Base-by-base conservation (phyloP, 1,139 yeast genomes). In the Citeromyces hawaiiensis region DNA sequence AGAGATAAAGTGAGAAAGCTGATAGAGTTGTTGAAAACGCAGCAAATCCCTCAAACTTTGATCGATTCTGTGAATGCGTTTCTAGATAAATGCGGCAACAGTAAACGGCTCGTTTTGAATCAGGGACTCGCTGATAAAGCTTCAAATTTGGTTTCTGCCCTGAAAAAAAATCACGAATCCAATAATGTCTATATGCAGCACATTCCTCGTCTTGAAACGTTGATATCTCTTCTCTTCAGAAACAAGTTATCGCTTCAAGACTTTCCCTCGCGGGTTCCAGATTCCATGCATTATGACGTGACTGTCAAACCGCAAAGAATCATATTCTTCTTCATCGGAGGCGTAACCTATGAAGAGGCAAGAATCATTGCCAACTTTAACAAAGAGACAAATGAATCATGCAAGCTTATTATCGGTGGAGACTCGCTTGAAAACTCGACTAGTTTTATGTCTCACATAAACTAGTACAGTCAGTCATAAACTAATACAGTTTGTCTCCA, bases 341-440 rank as follows among this genome's bases (percentile, higher is more conserved):
- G 98, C 4, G 81, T 74, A 2, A 91, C 97, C 0, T 87, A 76
- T 53, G 97, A 88, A 56, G 99, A 91, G 55, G 83, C 94, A 0
- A 70, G 96, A 42, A 60, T 87, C 36, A 77, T 87, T 4, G 75
- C 83, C 42, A 86, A 86, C 47, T 66, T 87, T 47, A 79, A 81
- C 51, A 60, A 43, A 18, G 44, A 49, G 17, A 54, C 58, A n/a
- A 64, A 64, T 38, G 67, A 66, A 37, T 71, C 71, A 2, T 72
- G 70, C 48, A 67, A 70, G 49, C 68, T 68, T 13, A 68, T 86
- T 2, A 63, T 88, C 19, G 98, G 98, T 10, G 87, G 96, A 21
- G 86, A 94, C 19, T 59, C 65, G 17, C 63, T 86, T 3, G 57
- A 80, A 40, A 83, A 76, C 49, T 75, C 93, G 21, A 50, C 56